These are phyloP conservation scores for Russula ochroleuca DNA, from an alignment of 768 basidiomycete genomes.

Conservation along the genomic window DNA sequence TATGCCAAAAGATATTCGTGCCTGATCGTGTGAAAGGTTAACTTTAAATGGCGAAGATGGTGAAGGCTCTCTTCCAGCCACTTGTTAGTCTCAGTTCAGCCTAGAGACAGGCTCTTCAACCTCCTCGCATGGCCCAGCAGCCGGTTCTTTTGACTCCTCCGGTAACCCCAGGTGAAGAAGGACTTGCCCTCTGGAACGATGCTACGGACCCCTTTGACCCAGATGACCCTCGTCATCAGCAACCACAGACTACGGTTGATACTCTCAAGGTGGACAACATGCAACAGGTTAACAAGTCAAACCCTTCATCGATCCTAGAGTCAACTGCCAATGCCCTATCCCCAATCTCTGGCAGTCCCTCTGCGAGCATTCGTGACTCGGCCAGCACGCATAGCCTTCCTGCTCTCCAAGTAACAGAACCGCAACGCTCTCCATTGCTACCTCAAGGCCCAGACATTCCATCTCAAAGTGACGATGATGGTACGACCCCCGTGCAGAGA, in stretches of 20 bases:
- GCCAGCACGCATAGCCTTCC: conserved; percentile 61
- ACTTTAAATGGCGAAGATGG: background rate
- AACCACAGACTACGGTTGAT: conserved; percentile 27
- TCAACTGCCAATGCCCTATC: conserved; percentile 36
- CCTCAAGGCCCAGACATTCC: conserved; percentile 31
- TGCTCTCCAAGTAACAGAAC: conserved; percentile 45
- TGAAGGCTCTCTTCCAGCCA: background rate
- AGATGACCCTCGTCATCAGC: conserved; percentile 14
- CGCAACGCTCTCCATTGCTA: conserved; percentile 38
- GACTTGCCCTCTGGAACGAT: conserved; percentile 29
- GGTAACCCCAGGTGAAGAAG: conserved; percentile 40
- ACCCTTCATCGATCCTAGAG: conserved; percentile 31
- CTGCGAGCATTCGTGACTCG: conserved; percentile 43
- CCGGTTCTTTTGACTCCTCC: conserved; percentile 21
- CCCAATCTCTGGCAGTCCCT: conserved; percentile 35
- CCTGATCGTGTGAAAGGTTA: conserved; percentile 12
- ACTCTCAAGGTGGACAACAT: conserved; percentile 25
- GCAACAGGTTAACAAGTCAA: conserved; percentile 18
- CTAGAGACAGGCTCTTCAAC: background rate
- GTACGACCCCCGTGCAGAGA: conserved; percentile 29
- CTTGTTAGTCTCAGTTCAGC: background rate
- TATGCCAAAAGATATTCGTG: background rate
- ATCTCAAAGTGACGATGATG: conserved; percentile 20
- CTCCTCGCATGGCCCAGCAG: conserved; percentile 20
- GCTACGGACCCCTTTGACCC: conserved; percentile 7